These are phyloP conservation scores for Pythium vanterpoolii DNA, from an alignment of 352 stramenopile species.

Conservation along the genomic window DNA sequence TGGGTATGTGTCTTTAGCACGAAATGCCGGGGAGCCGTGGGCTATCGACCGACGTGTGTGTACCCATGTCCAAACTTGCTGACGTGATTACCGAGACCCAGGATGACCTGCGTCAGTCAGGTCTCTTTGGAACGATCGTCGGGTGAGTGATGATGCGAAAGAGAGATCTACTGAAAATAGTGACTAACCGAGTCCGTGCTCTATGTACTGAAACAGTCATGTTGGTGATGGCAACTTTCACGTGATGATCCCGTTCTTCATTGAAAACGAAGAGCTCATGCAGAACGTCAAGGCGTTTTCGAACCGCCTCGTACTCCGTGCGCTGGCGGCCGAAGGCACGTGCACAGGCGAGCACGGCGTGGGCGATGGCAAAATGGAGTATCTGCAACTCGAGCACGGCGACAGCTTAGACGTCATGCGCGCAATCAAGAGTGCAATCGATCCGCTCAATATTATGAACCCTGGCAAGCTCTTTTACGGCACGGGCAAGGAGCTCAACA, in stretches of 20 bases:
- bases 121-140: constrained; percentile 92
- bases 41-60: constrained; percentile 95
- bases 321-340: constrained; percentile 91
- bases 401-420: constrained; percentile 91
- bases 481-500: constrained; percentile 22
- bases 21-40: constrained; percentile 79
- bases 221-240: constrained; percentile 98
- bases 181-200: not conserved
- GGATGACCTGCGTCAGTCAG: constrained; percentile 82
- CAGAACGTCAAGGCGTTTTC: constrained; percentile 88
- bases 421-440: constrained; percentile 92
- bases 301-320: constrained; percentile 74
- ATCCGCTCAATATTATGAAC: constrained; percentile 97
- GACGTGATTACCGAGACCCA: constrained; percentile 93
- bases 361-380: constrained; percentile 15
- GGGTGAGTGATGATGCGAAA: constrained; percentile 40
- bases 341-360: constrained; percentile 97
- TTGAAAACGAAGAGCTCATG: constrained; percentile 83
- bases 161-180: not conserved
- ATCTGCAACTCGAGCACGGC: constrained; percentile 78
- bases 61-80: constrained; percentile 93
- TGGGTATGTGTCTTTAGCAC: constrained; percentile 23
- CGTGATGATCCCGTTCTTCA: constrained; percentile 92
- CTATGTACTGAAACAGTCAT: constrained; percentile 38
- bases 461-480: constrained; percentile 95